Evolutionary conservation across 2,329 filamentous ascomycete genomes (phyloP), one percentile per base, ranked within the genome.

Genomic region (Lasiodiplodia sp.): DNA sequence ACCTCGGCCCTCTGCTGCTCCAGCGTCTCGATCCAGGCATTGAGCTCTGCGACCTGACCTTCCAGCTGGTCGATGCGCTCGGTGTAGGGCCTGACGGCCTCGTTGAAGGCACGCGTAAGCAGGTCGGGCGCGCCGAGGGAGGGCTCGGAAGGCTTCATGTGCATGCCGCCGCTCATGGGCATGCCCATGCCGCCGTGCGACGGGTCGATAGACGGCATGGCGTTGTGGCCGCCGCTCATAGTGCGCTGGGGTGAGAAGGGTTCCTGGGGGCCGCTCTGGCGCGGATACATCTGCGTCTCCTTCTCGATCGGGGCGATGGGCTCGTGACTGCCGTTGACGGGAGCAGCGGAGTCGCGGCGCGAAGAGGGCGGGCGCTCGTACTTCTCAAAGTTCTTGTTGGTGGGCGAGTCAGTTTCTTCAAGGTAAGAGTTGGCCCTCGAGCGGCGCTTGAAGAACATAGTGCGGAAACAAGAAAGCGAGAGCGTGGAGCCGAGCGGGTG

Each of bases 41-140:
- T 80, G 75, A 85, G 75, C 73, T 86, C 84, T 65, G 82, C 82
- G 60, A 86, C 78, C 78, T 86, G 83, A 69, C 74, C 79, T 77
- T 86, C 84, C 69, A 86, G 76, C 68, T 81, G 78, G 72, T 86
- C 84, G 65, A 86, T 84, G 77, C 85, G 83, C 66, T 85, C 84
- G n/a, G 78, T 81, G 75, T 86, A 85, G 11, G 84, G 84, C 56
- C 82, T 77, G 44, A 86, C 77, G 16, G 84, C 83, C 74, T 85
- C 82, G 73, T 86, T 85, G 81, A 86, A 86, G 66, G 84, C 84
- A 66, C 82, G 81, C 31, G 82, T 79, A 28, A 86, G 77, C 56
- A 86, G 80, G 73, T 86, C 84, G 14, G 84, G 84, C 14, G 51
- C 63, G 52, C 63, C 63, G 8, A 64, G 37, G 73, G 83, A 81